These are phyloP conservation scores for Mallotus nudiflorus DNA, from an alignment of 345 rosid species.

Conservation along the genomic window DNA sequence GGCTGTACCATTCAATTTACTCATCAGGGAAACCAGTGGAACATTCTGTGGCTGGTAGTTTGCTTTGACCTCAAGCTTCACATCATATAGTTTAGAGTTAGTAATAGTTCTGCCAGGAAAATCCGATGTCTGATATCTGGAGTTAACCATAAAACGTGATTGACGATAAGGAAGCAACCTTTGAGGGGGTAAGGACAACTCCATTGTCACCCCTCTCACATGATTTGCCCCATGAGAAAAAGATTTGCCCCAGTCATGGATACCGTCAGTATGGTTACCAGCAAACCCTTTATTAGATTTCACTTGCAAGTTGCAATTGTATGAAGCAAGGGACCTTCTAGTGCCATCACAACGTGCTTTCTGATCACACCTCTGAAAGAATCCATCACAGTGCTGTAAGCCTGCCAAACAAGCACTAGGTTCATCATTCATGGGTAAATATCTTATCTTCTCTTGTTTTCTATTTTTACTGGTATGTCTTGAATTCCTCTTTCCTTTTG, in stretches of 20 bases:
- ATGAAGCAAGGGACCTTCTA: conserved; percentile 23
- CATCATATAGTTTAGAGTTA: conserved; percentile 55
- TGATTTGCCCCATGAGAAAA: conserved; percentile 30
- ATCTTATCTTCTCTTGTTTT: conserved; percentile 55
- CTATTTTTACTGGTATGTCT: conserved; percentile 70
- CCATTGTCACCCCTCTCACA: conserved; percentile 34
- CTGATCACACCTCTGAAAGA: conserved; percentile 33
- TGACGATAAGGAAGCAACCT: conserved; percentile 59
- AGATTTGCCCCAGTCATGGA: conserved; percentile 41
- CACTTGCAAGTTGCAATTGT: conserved; percentile 13
- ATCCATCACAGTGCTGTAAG: conserved; percentile 38
- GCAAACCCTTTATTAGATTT: conserved; percentile 26
- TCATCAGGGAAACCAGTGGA: conserved; percentile 87
- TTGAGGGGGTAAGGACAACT: conserved; percentile 47
- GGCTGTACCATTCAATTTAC: conserved; percentile 77
- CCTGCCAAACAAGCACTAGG: conserved; percentile 32
- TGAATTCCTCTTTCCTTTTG: conserved; percentile 89
- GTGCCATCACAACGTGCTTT: conserved; percentile 34
- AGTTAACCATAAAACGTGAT: conserved; percentile 48
- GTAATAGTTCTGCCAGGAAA: conserved; percentile 38
- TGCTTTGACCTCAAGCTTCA: conserved; percentile 73
- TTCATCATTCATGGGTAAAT: conserved; percentile 45
- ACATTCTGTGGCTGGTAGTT: conserved; percentile 66
- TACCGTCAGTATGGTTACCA: conserved; percentile 33
- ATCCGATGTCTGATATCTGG: conserved; percentile 48